These are phyloP conservation scores for Wickerhamomyces silvicola DNA, from an alignment of 805 yeast genomes.

Conservation along the genomic window DNA sequence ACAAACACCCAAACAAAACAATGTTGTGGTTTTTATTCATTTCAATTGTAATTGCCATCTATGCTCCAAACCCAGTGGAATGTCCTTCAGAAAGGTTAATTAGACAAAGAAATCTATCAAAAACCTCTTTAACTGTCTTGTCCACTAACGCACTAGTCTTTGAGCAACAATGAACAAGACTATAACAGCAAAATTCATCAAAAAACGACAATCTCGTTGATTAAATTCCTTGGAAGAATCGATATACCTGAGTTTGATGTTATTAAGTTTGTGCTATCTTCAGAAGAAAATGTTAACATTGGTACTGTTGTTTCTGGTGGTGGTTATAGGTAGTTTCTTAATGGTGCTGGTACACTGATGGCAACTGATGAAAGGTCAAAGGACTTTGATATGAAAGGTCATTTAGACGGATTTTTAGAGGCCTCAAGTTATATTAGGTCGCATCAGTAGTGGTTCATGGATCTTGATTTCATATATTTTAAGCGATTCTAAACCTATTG, in stretches of 20 bases:
- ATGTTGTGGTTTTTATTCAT: background rate
- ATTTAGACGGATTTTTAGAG: slow-evolving; percentile 68
- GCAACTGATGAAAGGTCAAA: slow-evolving; percentile 72
- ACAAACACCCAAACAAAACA: slow-evolving; percentile 1
- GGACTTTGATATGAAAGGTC: slow-evolving; percentile 44
- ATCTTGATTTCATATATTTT: slow-evolving; percentile 36
- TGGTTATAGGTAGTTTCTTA: slow-evolving; percentile 83
- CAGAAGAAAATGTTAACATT: slow-evolving; percentile 30
- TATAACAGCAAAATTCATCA: slow-evolving; percentile 27
- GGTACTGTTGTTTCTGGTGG: slow-evolving; percentile 76
- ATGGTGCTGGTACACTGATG: slow-evolving; percentile 77
- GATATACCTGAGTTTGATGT: slow-evolving; percentile 30
- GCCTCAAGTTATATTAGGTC: slow-evolving; percentile 65
- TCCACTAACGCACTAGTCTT: slow-evolving; percentile 3
- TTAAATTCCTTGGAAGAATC: slow-evolving; percentile 24
- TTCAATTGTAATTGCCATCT: slow-evolving; percentile 5
- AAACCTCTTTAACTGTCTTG: background rate
- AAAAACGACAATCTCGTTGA: slow-evolving; percentile 25
- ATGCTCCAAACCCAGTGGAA: slow-evolving; percentile 20
- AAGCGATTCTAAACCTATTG: slow-evolving; percentile 33
- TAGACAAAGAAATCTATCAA: slow-evolving; percentile 3
- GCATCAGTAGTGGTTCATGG: slow-evolving; percentile 86
- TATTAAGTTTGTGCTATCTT: slow-evolving; percentile 16
- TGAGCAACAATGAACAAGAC: slow-evolving; percentile 11
- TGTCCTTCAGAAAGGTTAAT: slow-evolving; percentile 24